Conservation (phyloP, 345 rosid species). For the Heritiera fomes region DNA sequence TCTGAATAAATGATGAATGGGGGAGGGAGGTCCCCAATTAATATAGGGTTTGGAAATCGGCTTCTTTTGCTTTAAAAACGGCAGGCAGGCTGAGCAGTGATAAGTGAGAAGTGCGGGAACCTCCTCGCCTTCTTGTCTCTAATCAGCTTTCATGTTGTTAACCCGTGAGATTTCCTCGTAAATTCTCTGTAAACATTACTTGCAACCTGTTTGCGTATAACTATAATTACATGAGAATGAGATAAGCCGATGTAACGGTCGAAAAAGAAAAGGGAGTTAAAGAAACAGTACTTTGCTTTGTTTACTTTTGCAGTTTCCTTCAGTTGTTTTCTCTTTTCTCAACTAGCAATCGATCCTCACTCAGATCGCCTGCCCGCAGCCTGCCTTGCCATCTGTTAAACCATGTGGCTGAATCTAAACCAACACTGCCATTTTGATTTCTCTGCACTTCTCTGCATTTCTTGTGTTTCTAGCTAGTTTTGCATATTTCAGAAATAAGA, state of each 20-base stretch:
- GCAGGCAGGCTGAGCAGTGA: background rate
- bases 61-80: conserved; percentile 26
- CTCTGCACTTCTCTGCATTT: background rate
- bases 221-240: conserved; percentile 6
- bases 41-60: conserved; percentile 32
- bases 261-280: background rate
- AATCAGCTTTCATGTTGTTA: conserved; percentile 31
- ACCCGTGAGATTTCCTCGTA: conserved; percentile 44
- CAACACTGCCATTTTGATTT: conserved; percentile 1
- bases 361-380: background rate
- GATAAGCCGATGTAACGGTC: background rate
- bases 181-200: conserved; percentile 35
- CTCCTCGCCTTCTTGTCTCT: background rate
- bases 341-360: background rate
- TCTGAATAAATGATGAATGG: conserved; percentile 44
- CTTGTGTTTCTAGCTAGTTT: background rate
- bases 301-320: conserved; percentile 26
- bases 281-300: conserved; percentile 21
- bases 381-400: background rate
- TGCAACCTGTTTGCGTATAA: conserved; percentile 27
- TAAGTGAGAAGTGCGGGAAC: background rate
- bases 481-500: background rate
- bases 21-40: conserved; percentile 33
- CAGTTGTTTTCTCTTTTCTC: background rate
- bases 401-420: conserved; percentile 13